Base-by-base conservation (phyloP, 176 grass and related monocot species). In the Lolium perenne region DNA sequence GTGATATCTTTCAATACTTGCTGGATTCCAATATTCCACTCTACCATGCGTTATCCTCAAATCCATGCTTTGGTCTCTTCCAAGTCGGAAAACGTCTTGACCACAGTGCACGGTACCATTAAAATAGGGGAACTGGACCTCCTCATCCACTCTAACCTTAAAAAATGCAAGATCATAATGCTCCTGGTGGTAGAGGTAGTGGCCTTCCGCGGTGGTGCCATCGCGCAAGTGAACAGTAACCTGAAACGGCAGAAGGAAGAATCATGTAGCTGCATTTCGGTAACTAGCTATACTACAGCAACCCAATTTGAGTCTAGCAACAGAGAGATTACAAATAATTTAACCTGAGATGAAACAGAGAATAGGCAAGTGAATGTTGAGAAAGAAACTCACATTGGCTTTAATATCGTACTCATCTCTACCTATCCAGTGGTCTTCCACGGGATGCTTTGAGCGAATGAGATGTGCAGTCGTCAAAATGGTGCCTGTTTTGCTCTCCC, bases 81-180 rank as follows among this genome's bases (percentile, higher is more conserved):
- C 54, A 56, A 56, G 54, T 56, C 54, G 54, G 54, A 56, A 56
- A 56, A 56, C 54, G 17, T 56, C 54, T 56, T 56, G 54, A 56
- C 54, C 54, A 56, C 17, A 38, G 38, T 67, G 29, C 23, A 64
- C 22, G 8, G 5, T 48, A 4, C 53, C 29, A 38, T 22, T 70
- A 70, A 70, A 82, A 10, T 29, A 43, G 13, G 32, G 18, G 18
- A 71, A 5, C 29, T 70, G 47, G 15, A 55, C 20, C 38, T 49
- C 17, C 10, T 4, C 4, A 14, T 71, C n/a, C 80, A 82, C 14
- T 82, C 12, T 55, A 55, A 38, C 35, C 29, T 38, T 38, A 8
- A 55, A 70, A n/a, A 82, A 15, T 21, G 80, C 80, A 82, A 82
- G 51, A 16, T 82, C 53, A 46, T 70, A 82, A 70, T 82, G 80